Evolutionary conservation across 2,329 filamentous ascomycete species (phyloP), one percentile per base, ranked within the genome.

Genomic region (Fusarium veterinarium): DNA sequence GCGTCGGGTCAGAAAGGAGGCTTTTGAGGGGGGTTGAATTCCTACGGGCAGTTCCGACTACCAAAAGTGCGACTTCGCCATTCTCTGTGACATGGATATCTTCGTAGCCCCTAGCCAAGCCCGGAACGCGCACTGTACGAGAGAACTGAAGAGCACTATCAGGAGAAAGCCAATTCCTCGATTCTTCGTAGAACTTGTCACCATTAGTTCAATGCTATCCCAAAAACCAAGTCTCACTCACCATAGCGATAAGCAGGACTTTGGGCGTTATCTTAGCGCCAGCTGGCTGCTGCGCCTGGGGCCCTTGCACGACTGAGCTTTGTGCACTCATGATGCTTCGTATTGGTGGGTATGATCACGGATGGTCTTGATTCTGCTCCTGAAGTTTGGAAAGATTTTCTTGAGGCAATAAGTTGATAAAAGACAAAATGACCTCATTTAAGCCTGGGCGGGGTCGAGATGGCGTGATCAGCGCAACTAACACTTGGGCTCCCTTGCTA

Each of bases 211-310:
- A 5, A 4, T 3, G 3, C 2, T 9, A 14, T 9, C 5, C 3
- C 3, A 6, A 5, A 13, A 4, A 12, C 7, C 2, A 9, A 23
- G 9, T 5, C 14, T 8, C 1, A 12, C 57, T 20, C 14, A 64
- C 70, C 70, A 73, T 73, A 8, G 70, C 70, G 17, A 71, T 73
- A 13, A 73, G 38, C 7, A 73, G n/a, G 6, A 73, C 41, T 23
- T 67, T 73, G 8, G 66, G 70, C 7, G 61, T 28, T 31, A 73
- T 19, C 14, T 23, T 60, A 8, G 56, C 45, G 23, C 11, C 33
- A 10, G 20, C 3, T 38, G 35, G 62, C n/a, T 38, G 64, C 28
- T 45, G 52, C 25, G 17, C 31, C 16, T 8, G 12, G 9, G 4
- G 11, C 23, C 7, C 46, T 13, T n/a, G 38, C 1, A n/a, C 35